Evolutionary conservation across 805 yeast genomes (phyloP), one percentile per base, ranked within the genome.

Genomic region (Wickerhamiella dianesei): DNA sequence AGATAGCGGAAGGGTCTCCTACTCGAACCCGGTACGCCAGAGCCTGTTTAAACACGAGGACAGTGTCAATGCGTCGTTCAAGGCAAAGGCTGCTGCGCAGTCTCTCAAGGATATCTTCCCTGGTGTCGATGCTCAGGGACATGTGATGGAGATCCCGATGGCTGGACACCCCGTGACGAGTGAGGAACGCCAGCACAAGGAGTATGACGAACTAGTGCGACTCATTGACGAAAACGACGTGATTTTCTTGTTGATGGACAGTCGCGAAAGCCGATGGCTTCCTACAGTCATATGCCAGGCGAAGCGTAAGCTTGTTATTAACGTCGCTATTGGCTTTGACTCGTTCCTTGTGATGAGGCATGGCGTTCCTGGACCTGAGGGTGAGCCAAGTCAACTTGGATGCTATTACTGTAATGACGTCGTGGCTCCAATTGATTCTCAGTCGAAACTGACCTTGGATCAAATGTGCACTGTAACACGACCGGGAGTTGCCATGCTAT

Each of bases 401-500:
- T 92, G 99, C 62, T 92, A 92, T 64, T 92, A 82, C 63, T 92
- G 99, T 64, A 85, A 86, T 60, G 98, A 92, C 60, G 88, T 92
- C 6, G 86, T 86, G 45, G 97, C 96, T 0, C 98, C 99, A 0
- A 69, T 77, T 2, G 95, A 92, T 60, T 81, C 94, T 48, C 65
- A 85, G n/a, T 72, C 84, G 0, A 94, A 87, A 58, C 71, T 95
- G 44, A 83, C 96, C 0, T 67, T 92, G 48, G 99, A 92, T 64
- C 97, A 92, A 63, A 92, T 92, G 96, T 92, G 99, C 59, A 92
- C 99, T 0, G 98, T 92, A 1, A 92, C 98, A 0, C 70, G 98
- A 37, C 97, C 99, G 0, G 98, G 99, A 0, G 88, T 82, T 1
- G 95, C 99, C 0, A 66, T 82, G 56, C 66, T 86, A 64, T 96